Evolutionary conservation across 2,329 filamentous ascomycete genomes (phyloP), one percentile per base, ranked within the genome.

Genomic region (Nothopassalora personata): DNA sequence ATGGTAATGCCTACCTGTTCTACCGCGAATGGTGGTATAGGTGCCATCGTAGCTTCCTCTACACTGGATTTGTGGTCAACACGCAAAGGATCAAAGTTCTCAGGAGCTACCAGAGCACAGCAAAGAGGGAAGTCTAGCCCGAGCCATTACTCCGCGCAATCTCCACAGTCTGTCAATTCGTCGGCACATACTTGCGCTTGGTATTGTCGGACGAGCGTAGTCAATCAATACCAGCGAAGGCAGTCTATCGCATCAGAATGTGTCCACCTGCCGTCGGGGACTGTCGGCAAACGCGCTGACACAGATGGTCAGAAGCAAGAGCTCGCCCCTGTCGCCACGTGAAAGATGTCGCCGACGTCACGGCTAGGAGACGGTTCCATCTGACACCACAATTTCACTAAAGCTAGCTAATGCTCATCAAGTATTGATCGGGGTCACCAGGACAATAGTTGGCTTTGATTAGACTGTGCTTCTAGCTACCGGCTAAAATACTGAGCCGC

Each of bases 21-120:
- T 8, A 94, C 88, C 15, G 83, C 81, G 68, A 91, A 91, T 1
- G 81, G 78, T 19, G 76, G 58, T 45, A 63, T 63, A 19, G 65
- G 66, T 13, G 64, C 56, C 68, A 70, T 70, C 9, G 23, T 30
- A 10, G 28, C 46, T n/a, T 23, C 7, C 39, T 43, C 15, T 43
- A 43, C 39, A 43, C 39, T 19, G 36, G 2, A 31, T 28, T 11
- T 34, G 7, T 18, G 34, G 53, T 9, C 8, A 49, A 57, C 19
- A 36, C 13, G 27, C 45, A 27, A 31, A 13, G 18, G 46, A 49
- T 27, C 19, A 27, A 13, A 28, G 46, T n/a, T 49, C 6, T 11
- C 2, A n/a, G 2, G 46, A 49, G 46, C 8, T 15, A 28, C 46
- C 46, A 49, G 46, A 28, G 11, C 7, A 49, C 23, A 49, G 28